Base-by-base conservation (phyloP, 805 yeast genomes). In the Starmerella potacharoeniae region DNA sequence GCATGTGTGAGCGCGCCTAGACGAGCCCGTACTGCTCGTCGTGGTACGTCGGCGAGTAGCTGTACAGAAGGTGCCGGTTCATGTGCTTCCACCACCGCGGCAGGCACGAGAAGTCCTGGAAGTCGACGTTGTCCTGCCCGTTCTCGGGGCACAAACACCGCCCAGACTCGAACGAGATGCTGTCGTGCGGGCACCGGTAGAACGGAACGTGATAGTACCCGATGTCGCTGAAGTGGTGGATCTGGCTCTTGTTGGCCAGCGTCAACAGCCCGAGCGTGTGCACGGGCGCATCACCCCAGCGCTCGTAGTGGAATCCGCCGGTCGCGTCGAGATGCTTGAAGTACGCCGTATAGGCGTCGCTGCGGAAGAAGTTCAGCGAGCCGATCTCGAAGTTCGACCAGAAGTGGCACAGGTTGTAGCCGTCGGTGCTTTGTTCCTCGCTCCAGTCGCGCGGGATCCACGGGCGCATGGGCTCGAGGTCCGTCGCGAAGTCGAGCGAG, bases 251-350 rank as follows among this genome's bases (percentile, higher is more conserved):
- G 58, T 81, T 78, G 58, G 86, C 69, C 45, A 86, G 66, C 44
- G 86, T 66, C 0, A 84, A 67, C 1, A 78, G 81, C 1, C 81
- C 95, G 33, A 87, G 72, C 0, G 91, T 74, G 67, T 88, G 96
- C 14, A 88, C 86, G 0, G 96, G 96, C 0, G 96, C 96, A 70
- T 89, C 96, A 14, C 96, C 96, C 96, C 96, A 89, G 56, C 96
- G 72, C 69, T 88, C 96, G 70, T 88, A 88, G 73, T 84, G 88
- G 66, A 89, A 83, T 3, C 95, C 95, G 57, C 95, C 90, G 1
- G 82, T 72, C 45, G 72, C 69, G 66, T 87, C 93, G 58, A 86
- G 75, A 64, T 77, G 72, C 33, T 82, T 81, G 60, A 86, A 84
- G 68, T 81, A 86, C 48, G 75, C 77, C 35, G 73, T 68, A 69